Evolutionary conservation across 1,284 basidiomycete species (phyloP).

Genomic region (Schizophyllum commune): DNA sequence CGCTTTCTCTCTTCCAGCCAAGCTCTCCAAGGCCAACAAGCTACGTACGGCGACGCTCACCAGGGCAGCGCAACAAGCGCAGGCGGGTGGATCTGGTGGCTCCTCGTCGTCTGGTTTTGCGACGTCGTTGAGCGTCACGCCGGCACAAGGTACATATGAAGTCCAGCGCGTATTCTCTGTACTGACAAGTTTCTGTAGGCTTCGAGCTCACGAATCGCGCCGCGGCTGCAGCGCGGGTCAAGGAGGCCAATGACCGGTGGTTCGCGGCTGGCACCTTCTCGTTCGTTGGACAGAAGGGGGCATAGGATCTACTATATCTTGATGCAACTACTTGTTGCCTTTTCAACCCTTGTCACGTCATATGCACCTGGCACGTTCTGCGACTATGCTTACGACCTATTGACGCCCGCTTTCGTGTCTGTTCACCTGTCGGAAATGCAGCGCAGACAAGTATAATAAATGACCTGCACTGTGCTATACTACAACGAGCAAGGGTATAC

Average conservation of each 20-base stretch:
- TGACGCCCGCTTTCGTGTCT: too few species aligned
- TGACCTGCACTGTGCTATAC: too few species aligned
- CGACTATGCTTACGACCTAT: too few species aligned
- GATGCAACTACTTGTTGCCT: background rate
- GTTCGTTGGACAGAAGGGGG: constrained; percentile 65
- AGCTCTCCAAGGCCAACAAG: constrained; percentile 95
- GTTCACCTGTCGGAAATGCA: too few species aligned
- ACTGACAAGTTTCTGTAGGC: constrained; percentile 33
- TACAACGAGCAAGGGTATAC: too few species aligned
- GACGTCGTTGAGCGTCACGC: constrained; percentile 90
- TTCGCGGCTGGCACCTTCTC: constrained; percentile 84
- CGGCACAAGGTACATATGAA: constrained; percentile 73
- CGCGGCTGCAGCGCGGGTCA: constrained; percentile 71
- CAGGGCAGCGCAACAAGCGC: constrained; percentile 49
- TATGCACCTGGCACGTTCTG: too few species aligned
- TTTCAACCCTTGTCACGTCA: too few species aligned
- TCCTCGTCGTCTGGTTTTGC: constrained; percentile 66
- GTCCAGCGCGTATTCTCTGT: too few species aligned
- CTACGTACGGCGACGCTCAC: constrained; percentile 80
- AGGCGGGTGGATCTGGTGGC: constrained; percentile 35
- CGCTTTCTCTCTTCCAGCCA: constrained; percentile 46
- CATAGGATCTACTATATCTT: constrained; percentile 16
- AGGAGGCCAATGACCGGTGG: constrained; percentile 91
- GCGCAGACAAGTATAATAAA: too few species aligned
- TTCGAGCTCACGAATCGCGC: constrained; percentile 87